Evolutionary conservation across 2,329 filamentous ascomycete species (phyloP).

Genomic region (Pyrenochaeta sp.): DNA sequence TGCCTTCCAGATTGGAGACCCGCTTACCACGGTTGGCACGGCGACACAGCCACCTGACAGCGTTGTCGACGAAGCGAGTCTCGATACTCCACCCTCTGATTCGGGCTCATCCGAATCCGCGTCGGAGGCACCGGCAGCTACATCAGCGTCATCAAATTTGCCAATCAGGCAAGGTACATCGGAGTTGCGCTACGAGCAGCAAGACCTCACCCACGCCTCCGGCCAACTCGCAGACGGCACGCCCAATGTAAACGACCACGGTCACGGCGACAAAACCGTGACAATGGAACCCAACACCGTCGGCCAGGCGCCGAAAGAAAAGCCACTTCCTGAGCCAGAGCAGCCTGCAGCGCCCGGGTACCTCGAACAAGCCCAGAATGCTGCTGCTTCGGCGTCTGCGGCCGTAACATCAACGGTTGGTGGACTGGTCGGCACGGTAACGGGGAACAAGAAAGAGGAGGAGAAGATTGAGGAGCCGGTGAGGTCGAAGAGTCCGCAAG

Average conservation of each 20-base stretch:
- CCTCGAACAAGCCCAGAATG: slow-evolving; percentile 55
- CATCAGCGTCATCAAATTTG: slow-evolving; percentile 25
- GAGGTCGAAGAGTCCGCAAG: slow-evolving; percentile 37
- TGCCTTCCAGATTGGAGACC: slow-evolving; percentile 30
- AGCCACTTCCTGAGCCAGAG: slow-evolving; percentile 45
- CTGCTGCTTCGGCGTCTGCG: slow-evolving; percentile 41
- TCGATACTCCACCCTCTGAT: slow-evolving; percentile 34
- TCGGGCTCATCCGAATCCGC: slow-evolving; percentile 24
- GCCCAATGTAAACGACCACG: slow-evolving; percentile 52
- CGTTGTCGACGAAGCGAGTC: slow-evolving; percentile 25
- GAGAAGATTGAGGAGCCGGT: slow-evolving; percentile 21
- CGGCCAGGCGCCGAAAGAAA: slow-evolving; percentile 60
- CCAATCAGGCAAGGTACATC: slow-evolving; percentile 54
- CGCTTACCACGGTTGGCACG: slow-evolving; percentile 47
- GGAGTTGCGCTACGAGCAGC: slow-evolving; percentile 51
- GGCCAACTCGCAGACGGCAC: slow-evolving; percentile 55
- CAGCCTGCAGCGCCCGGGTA: slow-evolving; percentile 46
- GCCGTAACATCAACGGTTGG: slow-evolving; percentile 40
- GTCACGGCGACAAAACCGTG: slow-evolving; percentile 54
- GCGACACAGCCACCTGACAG: slow-evolving; percentile 47
- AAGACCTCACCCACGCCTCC: slow-evolving; percentile 54
- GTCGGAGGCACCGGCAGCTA: slow-evolving; percentile 10
- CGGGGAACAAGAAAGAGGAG: slow-evolving; percentile 34
- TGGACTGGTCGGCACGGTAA: slow-evolving; percentile 35
- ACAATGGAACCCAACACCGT: slow-evolving; percentile 59